These are phyloP conservation scores for Pleurotus citrinopileatus DNA, from an alignment of 768 basidiomycete genomes.

Conservation along the genomic window DNA sequence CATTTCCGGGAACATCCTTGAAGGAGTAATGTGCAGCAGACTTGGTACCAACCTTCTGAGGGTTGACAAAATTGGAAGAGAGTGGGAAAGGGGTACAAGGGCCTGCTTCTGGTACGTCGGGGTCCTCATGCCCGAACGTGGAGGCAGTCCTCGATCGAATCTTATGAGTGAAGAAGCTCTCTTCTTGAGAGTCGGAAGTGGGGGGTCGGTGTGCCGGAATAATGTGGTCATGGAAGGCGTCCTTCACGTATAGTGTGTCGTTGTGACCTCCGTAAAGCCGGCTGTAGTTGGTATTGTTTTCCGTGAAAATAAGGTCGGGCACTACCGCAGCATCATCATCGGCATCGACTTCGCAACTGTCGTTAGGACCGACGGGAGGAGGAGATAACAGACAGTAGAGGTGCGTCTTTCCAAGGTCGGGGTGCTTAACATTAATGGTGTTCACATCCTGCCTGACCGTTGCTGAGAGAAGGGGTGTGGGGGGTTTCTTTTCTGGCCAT, in stretches of 20 bases:
- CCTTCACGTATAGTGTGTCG: conserved; percentile 82
- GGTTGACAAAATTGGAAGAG: conserved; percentile 71
- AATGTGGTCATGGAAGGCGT: conserved; percentile 98
- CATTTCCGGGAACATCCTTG: conserved; percentile 79
- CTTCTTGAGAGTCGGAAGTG: conserved; percentile 38
- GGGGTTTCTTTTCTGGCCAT: conserved; percentile 72
- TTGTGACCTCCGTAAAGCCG: conserved; percentile 91
- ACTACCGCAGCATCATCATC: conserved; percentile 62
- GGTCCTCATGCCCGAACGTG: conserved; percentile 32
- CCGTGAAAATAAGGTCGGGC: conserved; percentile 90
- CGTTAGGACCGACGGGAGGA: conserved; percentile 77
- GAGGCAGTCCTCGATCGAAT: conserved; percentile 52
- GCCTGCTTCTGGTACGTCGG: conserved; percentile 46
- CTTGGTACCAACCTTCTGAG: conserved; percentile 86
- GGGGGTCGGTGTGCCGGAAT: conserved; percentile 79
- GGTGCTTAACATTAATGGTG: conserved; percentile 71
- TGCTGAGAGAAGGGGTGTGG: conserved; percentile 58
- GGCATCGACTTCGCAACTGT: conserved; percentile 59
- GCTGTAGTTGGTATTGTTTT: conserved; percentile 95
- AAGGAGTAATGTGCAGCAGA: conserved; percentile 91
- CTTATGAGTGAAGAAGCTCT: conserved; percentile 43
- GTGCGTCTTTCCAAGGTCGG: conserved; percentile 69
- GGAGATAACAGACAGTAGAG: conserved; percentile 92
- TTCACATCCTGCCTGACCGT: conserved; percentile 52
- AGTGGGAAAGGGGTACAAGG: conserved; percentile 60